phyloP scores from a whole-genome alignment of 2,329 filamentous ascomycete species.

The Canariomyces notabilis region DNA sequence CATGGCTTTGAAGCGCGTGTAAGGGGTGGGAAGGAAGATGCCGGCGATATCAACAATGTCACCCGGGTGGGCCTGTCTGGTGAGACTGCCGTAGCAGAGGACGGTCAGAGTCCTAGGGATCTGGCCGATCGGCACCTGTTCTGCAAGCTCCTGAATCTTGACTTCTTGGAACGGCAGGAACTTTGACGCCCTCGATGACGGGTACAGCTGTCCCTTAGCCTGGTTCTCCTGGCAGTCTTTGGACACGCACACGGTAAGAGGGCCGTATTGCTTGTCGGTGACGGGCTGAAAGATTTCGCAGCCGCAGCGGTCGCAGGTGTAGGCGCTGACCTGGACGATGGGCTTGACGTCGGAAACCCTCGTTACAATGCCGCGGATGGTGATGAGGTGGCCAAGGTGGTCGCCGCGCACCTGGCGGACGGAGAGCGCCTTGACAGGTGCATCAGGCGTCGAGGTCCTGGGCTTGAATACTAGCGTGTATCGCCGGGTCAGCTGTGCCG shows the following conservation, averaged over 20 bases:
- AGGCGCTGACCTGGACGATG: constrained; percentile 94
- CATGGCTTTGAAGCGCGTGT: constrained; percentile 98
- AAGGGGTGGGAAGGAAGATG: constrained; percentile 94
- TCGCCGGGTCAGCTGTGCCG: constrained; percentile 82
- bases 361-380: constrained; percentile 87
- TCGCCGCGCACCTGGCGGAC: constrained; percentile 91
- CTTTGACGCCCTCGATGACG: constrained; percentile 93
- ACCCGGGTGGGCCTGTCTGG: constrained; percentile 83
- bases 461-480: constrained; percentile 98
- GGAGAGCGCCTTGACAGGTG: constrained; percentile 63
- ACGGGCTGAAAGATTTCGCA: constrained; percentile 97
- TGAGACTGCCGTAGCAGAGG: constrained; percentile 80
- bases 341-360: constrained; percentile 97
- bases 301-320: constrained; percentile 93
- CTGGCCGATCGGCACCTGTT: constrained; percentile 96
- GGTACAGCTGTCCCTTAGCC: constrained; percentile 85
- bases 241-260: constrained; percentile 81
- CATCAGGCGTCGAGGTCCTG: constrained; percentile 64
- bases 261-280: constrained; percentile 83
- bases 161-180: constrained; percentile 97
- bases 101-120: constrained; percentile 90
- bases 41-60: constrained; percentile 92
- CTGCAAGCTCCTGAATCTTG: constrained; percentile 98
- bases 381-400: constrained; percentile 89
- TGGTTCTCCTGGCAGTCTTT: constrained; percentile 87